Conservation (phyloP, 495 filamentous ascomycete species). For the Tuber indicum region DNA sequence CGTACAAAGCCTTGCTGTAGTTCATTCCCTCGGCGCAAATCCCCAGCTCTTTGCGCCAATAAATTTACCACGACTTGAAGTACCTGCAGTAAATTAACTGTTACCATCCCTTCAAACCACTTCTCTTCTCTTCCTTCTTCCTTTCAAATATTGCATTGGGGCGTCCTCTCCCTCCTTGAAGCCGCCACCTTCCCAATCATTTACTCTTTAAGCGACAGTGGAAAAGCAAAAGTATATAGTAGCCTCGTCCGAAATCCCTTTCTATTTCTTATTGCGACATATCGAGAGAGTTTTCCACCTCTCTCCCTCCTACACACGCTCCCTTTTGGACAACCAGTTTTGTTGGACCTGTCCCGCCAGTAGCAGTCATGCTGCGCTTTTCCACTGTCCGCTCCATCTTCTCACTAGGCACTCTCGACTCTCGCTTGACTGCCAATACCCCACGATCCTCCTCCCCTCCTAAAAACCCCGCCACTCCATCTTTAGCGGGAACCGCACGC, state of each 20-base stretch:
- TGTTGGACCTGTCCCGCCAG: background rate
- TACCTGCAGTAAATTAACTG: background rate
- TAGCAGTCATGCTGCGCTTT: constrained; percentile 44
- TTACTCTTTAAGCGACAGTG: background rate
- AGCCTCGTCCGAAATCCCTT: background rate
- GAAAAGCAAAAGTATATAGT: background rate
- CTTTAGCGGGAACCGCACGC: constrained; percentile 29
- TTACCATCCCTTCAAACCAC: background rate
- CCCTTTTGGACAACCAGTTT: background rate
- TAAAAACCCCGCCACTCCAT: constrained; percentile 39
- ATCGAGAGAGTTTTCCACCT: background rate
- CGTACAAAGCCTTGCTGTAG: background rate
- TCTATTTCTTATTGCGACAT: background rate
- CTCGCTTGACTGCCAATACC: constrained; percentile 62
- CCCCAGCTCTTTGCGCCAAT: background rate
- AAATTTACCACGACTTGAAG: background rate
- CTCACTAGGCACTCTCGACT: constrained; percentile 87
- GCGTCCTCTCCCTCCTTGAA: background rate
- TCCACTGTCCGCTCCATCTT: constrained; percentile 57
- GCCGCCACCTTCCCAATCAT: background rate
- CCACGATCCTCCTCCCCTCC: constrained; percentile 56
- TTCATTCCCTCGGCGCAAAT: background rate
- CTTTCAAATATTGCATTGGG: background rate
- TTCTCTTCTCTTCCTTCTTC: background rate
- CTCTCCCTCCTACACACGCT: background rate